A percentile compares a stretch with the other conserved stretches of the same genome.
Conservation (phyloP, 148 eudicot species). For the Rhododendron kiyosumense region DNA sequence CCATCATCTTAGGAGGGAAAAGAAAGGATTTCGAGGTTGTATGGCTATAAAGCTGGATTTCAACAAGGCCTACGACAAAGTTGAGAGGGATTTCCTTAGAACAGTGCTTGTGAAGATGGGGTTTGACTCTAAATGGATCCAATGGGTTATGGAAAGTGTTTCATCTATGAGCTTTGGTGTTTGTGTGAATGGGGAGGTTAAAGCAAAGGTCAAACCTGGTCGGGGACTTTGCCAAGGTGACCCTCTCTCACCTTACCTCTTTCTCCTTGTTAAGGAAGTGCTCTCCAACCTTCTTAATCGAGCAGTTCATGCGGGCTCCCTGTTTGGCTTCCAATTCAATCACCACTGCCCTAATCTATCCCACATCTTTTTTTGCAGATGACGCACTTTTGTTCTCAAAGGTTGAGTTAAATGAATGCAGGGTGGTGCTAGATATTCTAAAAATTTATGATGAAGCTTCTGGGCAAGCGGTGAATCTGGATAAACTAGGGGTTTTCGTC, state of each 20-base stretch:
- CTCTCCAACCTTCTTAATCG: no score
- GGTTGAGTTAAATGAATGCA: background rate
- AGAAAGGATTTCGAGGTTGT: background rate
- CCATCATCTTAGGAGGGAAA: background rate
- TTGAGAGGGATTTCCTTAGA: background rate
- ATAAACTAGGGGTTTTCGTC: background rate
- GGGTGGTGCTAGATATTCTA: background rate
- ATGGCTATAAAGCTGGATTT: background rate
- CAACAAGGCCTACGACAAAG: background rate
- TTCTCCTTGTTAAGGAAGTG: background rate
- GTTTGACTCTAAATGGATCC: background rate
- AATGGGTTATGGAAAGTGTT: background rate
- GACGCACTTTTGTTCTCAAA: background rate
- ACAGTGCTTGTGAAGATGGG: background rate
- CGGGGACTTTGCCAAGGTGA: background rate
- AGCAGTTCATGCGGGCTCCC: fast-evolving
- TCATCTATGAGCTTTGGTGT: no score
- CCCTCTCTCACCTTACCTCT: background rate
- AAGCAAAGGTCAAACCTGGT: background rate
- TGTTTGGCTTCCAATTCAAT: background rate
- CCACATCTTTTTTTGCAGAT: background rate
- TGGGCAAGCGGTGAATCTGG: background rate
- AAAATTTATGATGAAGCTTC: background rate
- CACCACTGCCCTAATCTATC: background rate
- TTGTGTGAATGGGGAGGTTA: background rate